Conservation (phyloP, 768 basidiomycete species). For the Termitomyces sp. region DNA sequence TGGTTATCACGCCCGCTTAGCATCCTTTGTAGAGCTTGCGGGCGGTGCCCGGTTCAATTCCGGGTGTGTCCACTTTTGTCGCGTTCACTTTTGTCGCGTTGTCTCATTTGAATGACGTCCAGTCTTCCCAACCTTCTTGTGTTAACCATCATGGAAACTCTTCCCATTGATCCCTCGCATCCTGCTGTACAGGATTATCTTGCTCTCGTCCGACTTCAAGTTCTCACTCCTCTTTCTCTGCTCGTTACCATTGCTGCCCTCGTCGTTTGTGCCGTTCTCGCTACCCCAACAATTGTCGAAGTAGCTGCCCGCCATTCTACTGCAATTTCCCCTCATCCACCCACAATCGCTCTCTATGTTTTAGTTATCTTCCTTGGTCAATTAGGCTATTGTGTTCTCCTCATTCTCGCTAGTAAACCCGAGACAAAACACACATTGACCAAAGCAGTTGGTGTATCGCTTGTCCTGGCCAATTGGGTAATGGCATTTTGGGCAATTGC, state of each 20-base stretch:
- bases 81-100: conserved; percentile 7
- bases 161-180: conserved; percentile 53
- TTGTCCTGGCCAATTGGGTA: conserved; percentile 74
- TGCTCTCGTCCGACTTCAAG: conserved; percentile 70
- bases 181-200: conserved; percentile 64
- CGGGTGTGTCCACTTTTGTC: conserved; percentile 20
- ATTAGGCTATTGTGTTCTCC: conserved; percentile 78
- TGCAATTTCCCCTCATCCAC: conserved; percentile 61
- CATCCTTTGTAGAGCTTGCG: conserved; percentile 11
- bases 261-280: conserved; percentile 60
- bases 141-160: conserved; percentile 37
- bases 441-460: conserved; percentile 73
- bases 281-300: conserved; percentile 57
- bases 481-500: conserved; percentile 78
- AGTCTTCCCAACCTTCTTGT: neutral
- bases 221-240: conserved; percentile 80
- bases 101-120: conserved; percentile 2
- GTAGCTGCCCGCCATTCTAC: conserved; percentile 44
- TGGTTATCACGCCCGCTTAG: conserved; percentile 28
- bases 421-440: conserved; percentile 78
- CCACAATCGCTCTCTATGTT: conserved; percentile 55
- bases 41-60: conserved; percentile 25
- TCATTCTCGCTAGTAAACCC: conserved; percentile 62
- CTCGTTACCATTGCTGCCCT: conserved; percentile 73
- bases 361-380: conserved; percentile 56